Evolutionary conservation across 331 rosid species (phyloP).

Genomic region (Saraca asoca): DNA sequence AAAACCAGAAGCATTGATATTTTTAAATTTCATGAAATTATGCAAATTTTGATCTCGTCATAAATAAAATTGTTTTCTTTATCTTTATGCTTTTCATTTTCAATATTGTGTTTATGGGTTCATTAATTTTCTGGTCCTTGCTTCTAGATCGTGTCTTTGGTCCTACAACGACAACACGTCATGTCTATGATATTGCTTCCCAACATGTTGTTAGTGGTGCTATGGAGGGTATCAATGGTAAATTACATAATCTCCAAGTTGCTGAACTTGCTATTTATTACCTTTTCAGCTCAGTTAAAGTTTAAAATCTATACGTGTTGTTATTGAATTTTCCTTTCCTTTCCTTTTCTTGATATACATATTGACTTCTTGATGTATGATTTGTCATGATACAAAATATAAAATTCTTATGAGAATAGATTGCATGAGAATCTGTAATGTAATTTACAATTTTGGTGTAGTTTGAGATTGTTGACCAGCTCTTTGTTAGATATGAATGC

Average conservation of each 20-base stretch:
- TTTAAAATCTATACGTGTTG: slow-evolving; percentile 29
- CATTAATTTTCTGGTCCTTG: slow-evolving; percentile 29
- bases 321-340: slow-evolving; percentile 14
- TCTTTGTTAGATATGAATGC: slow-evolving; percentile 21
- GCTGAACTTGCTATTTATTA: slow-evolving; percentile 28
- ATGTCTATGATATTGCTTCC: slow-evolving; percentile 96
- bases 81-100: slow-evolving; percentile 12
- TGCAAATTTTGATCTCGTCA: not conserved
- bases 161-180: slow-evolving; percentile 96
- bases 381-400: slow-evolving; percentile 25
- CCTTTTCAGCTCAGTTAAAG: slow-evolving; percentile 32
- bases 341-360: slow-evolving; percentile 14
- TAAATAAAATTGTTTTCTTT: not conserved
- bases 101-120: slow-evolving; percentile 22
- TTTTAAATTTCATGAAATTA: slow-evolving; percentile 16
- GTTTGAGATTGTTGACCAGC: slow-evolving; percentile 23
- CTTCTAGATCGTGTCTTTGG: slow-evolving; percentile 89
- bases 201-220: slow-evolving; percentile 90
- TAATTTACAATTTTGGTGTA: slow-evolving; percentile 6
- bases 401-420: slow-evolving; percentile 18
- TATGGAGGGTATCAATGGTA: slow-evolving; percentile 98
- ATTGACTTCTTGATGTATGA: slow-evolving; percentile 21
- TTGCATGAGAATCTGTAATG: slow-evolving; percentile 18
- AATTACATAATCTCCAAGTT: slow-evolving; percentile 23
- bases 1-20: not conserved